phyloP scores from a whole-genome alignment of 2,329 filamentous ascomycete species.

The Pseudodiploospora longispora region DNA sequence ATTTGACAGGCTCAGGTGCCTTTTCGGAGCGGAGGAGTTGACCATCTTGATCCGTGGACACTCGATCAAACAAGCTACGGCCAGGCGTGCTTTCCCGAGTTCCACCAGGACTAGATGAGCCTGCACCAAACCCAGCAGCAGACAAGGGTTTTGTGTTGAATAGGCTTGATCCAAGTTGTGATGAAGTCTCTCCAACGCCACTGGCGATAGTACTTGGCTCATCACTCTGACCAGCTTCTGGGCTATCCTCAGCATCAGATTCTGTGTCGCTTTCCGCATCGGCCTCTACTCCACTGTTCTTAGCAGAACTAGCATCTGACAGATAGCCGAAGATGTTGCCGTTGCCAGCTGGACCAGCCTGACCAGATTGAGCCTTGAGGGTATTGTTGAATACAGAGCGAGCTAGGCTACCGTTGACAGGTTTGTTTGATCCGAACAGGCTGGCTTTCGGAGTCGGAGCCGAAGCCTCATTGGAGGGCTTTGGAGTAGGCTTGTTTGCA shows the following conservation, averaged over 20 bases:
- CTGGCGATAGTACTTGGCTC: conserved; percentile 36
- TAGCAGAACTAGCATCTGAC: conserved; percentile 47
- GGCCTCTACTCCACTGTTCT: conserved; percentile 44
- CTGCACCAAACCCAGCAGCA: conserved; percentile 14
- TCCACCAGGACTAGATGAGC: conserved; percentile 29
- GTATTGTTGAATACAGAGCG: conserved; percentile 32
- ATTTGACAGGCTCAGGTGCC: conserved; percentile 14
- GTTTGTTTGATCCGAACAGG: conserved; percentile 26
- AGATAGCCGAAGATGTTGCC: conserved; percentile 54
- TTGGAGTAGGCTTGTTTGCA: conserved; percentile 39
- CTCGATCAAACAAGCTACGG: conserved; percentile 48
- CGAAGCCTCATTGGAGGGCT: conserved; percentile 22
- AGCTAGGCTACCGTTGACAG: conserved; percentile 29
- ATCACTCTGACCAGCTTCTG: conserved; percentile 35
- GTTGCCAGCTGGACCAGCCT: conserved; percentile 16
- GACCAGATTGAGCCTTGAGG: conserved; percentile 26
- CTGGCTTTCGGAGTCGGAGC: conserved; percentile 24
- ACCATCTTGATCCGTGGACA: conserved; percentile 42
- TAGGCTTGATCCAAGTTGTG: conserved; percentile 18
- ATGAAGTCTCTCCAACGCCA: conserved; percentile 31
- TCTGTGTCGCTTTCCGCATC: conserved; percentile 39
- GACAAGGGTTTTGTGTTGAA: conserved; percentile 24
- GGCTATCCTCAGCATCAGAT: conserved; percentile 34
- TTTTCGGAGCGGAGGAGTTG: conserved; percentile 37
- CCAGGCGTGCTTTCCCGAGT: conserved; percentile 37